Conservation (phyloP, 768 basidiomycete species). For the Suillus placidus region DNA sequence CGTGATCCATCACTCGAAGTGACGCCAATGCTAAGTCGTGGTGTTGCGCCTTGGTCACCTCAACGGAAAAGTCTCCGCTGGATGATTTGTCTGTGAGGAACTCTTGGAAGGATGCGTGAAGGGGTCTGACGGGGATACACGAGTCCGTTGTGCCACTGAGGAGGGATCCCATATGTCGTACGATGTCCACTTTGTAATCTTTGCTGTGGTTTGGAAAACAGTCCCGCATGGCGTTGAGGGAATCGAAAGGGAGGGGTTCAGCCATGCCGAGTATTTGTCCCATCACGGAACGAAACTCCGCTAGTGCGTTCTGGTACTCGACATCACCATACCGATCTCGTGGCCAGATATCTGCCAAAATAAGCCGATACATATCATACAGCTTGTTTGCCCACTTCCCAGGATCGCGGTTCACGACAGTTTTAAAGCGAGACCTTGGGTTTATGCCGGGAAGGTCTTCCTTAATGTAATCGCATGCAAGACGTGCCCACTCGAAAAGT, state of each 20-base stretch:
- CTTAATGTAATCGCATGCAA: conserved; percentile 3
- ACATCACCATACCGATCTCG: neutral
- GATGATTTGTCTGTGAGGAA: conserved; percentile 21
- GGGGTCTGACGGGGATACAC: neutral
- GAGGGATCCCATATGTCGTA: conserved; percentile 4
- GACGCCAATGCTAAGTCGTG: conserved; percentile 12
- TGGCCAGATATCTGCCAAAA: neutral
- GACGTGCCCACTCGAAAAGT: conserved; percentile 14
- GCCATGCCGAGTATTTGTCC: neutral
- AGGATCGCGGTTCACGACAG: neutral
- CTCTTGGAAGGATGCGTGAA: conserved; percentile 26
- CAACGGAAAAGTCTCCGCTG: conserved; percentile 18
- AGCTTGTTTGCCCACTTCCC: neutral
- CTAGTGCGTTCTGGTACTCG: neutral
- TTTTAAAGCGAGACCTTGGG: neutral
- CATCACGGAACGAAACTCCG: conserved; percentile 8
- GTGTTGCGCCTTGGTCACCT: neutral
- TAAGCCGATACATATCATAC: neutral
- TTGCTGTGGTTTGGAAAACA: neutral
- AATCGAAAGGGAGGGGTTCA: neutral
- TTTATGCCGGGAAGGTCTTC: neutral
- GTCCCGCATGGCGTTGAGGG: neutral
- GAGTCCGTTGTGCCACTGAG: conserved; percentile 7
- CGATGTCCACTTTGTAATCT: neutral
- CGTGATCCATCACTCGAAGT: conserved; percentile 31